Evolutionary conservation across 148 eudicot species (phyloP).

Genomic region (Polygonum aviculare): DNA sequence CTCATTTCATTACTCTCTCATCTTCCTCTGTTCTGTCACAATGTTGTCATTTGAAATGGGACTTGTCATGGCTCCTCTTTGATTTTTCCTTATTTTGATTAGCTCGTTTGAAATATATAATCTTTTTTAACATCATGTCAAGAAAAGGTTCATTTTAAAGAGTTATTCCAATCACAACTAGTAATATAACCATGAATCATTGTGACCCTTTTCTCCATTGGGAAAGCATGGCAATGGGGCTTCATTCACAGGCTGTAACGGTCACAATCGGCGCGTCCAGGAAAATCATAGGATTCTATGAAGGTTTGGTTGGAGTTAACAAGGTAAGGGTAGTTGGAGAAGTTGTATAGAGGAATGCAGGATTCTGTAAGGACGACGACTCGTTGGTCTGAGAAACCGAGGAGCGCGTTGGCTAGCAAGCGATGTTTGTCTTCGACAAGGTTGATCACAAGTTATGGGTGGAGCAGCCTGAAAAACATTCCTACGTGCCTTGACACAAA

Average conservation of each 20-base stretch:
- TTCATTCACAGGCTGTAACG: conserved; percentile 38
- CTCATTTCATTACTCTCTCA: too few relatives aligned
- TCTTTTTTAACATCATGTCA: too few relatives aligned
- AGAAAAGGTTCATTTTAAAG: too few relatives aligned
- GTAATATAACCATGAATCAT: conserved; percentile 28
- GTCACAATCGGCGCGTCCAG: conserved; percentile 39
- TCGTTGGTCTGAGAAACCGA: conserved; percentile 52
- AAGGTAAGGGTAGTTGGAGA: conserved; percentile 50
- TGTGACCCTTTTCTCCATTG: conserved; percentile 75
- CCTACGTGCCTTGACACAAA: too few relatives aligned
- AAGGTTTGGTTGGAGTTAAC: conserved; percentile 45
- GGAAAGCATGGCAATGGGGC: conserved; percentile 25
- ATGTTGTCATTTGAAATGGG: too few relatives aligned
- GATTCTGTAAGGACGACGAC: conserved; percentile 67
- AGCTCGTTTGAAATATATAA: too few relatives aligned
- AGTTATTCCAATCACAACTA: too few relatives aligned
- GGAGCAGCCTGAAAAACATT: too few relatives aligned
- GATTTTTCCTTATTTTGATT: too few relatives aligned
- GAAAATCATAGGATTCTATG: conserved; percentile 42
- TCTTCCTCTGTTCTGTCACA: too few relatives aligned
- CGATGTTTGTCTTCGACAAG: conserved; percentile 67
- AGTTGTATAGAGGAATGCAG: conserved; percentile 62
- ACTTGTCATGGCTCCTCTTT: too few relatives aligned
- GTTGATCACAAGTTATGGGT: conserved; percentile 15
- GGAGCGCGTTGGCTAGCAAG: conserved; percentile 59